Base-by-base conservation (phyloP, 176 grass and related monocot genomes). In the Puccinellia tenuiflora region DNA sequence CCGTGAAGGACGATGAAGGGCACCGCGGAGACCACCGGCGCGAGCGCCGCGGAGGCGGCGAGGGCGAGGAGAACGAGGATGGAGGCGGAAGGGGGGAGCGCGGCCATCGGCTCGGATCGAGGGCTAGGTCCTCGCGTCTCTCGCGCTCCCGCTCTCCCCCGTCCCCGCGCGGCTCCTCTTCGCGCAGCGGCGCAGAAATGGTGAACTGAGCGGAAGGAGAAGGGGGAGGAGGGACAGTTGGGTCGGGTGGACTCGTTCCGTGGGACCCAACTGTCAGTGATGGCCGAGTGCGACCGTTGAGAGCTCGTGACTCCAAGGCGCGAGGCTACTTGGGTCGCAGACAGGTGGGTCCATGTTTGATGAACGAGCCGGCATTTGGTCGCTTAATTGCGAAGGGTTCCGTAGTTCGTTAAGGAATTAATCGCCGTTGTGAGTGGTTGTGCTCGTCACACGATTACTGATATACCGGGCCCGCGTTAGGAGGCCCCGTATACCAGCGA, bases 1-100 rank as follows among this genome's bases (percentile, higher is more conserved):
- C 92, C 92, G 79, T 94, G 92, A 77, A 94, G 87, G 83, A 94
- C 88, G 72, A 94, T 59, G 88, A 93, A 93, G 22, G 91, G 91
- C 71, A 85, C 65, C 18, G 85, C 75, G 31, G 88, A 73, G 55
- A 62, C 80, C 77, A 79, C 70, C 51, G 82, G 71, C 31, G 45
- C 63, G 61, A 85, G 78, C 64, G 34, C 24, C 15, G 75, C 52
- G 47, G 46, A 17, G 9, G 21, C 50, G 35, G 20, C 43, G 77
- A 74, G 26, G 68, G 51, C 5, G 28, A 24, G 35, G 62, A 46
- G 0, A 59, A 63, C 9, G 73, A 29, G 33, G 37, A 30, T 3
- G 81, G 40, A 43, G 28, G 7, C 42, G 15, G 20, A 5, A 52
- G 21, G 17, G 18, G 1, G 40, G 0, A 30, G 54, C 38, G 40